These are phyloP conservation scores for Cymbopogon flexuosus DNA, from an alignment of 202 grass and related monocot genomes.

Conservation along the genomic window DNA sequence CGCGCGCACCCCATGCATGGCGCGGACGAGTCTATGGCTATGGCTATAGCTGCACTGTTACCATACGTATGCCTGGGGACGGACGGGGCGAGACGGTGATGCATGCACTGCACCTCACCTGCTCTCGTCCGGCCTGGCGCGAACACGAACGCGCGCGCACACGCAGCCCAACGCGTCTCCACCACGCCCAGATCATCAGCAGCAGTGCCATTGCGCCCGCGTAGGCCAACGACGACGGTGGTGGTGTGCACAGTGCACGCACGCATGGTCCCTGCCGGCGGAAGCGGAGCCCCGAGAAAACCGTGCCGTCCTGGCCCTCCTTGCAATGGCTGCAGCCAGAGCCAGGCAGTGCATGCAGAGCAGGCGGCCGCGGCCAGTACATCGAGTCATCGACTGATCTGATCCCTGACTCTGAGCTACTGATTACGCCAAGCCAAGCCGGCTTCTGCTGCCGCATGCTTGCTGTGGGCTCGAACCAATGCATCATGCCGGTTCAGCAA, in stretches of 20 bases:
- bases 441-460: no score
- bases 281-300: neutral
- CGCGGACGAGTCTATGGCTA: neutral
- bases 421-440: neutral
- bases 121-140: neutral
- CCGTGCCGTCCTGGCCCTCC: neutral
- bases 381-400: neutral
- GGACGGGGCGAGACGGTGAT: neutral
- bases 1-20: neutral
- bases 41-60: constrained; percentile 25
- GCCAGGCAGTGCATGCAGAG: neutral
- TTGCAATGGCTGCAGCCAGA: neutral
- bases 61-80: constrained; percentile 15
- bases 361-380: neutral
- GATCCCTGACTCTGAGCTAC: neutral
- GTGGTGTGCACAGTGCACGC: neutral
- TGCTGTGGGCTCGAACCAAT: no score
- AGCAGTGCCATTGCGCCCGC: neutral
- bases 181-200: neutral
- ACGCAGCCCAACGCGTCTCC: constrained; percentile 24
- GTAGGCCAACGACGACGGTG: neutral
- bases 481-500: neutral
- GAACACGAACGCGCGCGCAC: neutral
- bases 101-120: neutral
- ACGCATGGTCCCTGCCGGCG: constrained; percentile 10